phyloP scores from a whole-genome alignment of 2,329 filamentous ascomycete species.

The Neopestalotiopsis rosae region DNA sequence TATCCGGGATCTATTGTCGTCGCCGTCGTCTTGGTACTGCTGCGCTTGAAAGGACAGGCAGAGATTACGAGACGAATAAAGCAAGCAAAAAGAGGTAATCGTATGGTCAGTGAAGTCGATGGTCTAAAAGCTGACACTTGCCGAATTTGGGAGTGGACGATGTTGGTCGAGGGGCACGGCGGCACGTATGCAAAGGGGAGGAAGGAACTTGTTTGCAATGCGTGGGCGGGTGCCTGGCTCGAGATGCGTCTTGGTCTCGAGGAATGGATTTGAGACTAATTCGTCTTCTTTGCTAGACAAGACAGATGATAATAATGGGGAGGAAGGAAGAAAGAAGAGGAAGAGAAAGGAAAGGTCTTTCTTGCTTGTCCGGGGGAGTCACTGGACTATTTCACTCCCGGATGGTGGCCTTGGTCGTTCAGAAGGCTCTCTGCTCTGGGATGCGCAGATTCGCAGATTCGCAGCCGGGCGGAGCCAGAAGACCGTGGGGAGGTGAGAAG shows the following conservation, averaged over 20 bases:
- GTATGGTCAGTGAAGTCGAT: background rate
- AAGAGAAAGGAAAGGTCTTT: conserved; percentile 25
- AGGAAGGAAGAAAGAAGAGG: conserved; percentile 24
- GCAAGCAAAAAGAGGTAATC: background rate
- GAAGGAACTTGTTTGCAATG: background rate
- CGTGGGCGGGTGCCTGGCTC: conserved; percentile 22
- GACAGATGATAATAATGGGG: background rate
- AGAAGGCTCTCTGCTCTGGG: conserved; percentile 27
- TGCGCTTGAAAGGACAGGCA: background rate
- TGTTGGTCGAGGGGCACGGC: conserved; percentile 9
- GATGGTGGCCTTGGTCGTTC: conserved; percentile 24
- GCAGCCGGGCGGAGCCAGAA: conserved; percentile 13
- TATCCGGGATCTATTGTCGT: background rate
- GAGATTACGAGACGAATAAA: background rate
- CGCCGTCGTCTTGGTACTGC: background rate
- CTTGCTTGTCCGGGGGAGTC: conserved; percentile 35
- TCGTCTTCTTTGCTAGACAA: background rate
- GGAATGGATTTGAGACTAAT: background rate
- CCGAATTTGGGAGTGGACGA: conserved; percentile 7
- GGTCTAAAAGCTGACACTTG: background rate
- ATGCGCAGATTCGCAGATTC: background rate
- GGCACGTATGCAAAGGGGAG: background rate
- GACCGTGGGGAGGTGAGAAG: background rate
- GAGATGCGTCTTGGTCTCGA: conserved; percentile 18
- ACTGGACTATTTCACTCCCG: conserved; percentile 39